A percentile compares a stretch with the other conserved stretches of the same genome.
These are phyloP conservation scores for Pestalotiopsis sp. DNA, from an alignment of 2,329 filamentous ascomycete species.

Conservation along the genomic window DNA sequence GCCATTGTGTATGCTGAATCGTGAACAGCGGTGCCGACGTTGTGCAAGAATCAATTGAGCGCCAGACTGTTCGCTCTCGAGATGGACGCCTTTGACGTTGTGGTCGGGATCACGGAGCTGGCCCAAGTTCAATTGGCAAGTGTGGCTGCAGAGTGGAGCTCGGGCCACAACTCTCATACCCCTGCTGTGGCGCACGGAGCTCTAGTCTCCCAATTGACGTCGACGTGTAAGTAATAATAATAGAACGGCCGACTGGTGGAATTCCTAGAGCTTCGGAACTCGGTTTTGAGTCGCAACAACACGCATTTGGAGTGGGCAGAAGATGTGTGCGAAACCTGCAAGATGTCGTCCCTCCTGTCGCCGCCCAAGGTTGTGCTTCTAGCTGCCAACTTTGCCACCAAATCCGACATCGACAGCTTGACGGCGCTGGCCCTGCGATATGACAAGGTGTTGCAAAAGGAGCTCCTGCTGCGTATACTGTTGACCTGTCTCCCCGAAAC, in stretches of 20 bases:
- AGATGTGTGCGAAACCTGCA: slow-evolving; percentile 13
- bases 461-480: slow-evolving; percentile 71
- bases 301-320: neutral
- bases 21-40: slow-evolving; percentile 9
- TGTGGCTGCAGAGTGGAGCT: slow-evolving; percentile 11
- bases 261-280: neutral
- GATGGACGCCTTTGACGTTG: slow-evolving; percentile 17
- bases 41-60: slow-evolving; percentile 13
- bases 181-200: slow-evolving; percentile 4
- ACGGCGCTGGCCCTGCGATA: slow-evolving; percentile 59
- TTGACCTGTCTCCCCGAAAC: slow-evolving; percentile 79
- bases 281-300: neutral
- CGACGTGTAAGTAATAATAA: slow-evolving; percentile 7
- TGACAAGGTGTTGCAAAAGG: slow-evolving; percentile 59
- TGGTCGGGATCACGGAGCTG: slow-evolving; percentile 13
- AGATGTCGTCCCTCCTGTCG: slow-evolving; percentile 51
- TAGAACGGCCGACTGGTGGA: neutral
- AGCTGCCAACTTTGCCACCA: slow-evolving; percentile 69
- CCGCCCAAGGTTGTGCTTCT: slow-evolving; percentile 72
- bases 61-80: slow-evolving; percentile 10
- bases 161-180: neutral
- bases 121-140: slow-evolving; percentile 7
- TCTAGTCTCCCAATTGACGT: slow-evolving; percentile 1
- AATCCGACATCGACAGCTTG: slow-evolving; percentile 66
- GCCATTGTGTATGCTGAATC: slow-evolving; percentile 56